A percentile compares a stretch with the other conserved stretches of the same genome.
Evolutionary conservation across 192 early-diverging fungal species (phyloP).

Genomic region (Podila verticillata): DNA sequence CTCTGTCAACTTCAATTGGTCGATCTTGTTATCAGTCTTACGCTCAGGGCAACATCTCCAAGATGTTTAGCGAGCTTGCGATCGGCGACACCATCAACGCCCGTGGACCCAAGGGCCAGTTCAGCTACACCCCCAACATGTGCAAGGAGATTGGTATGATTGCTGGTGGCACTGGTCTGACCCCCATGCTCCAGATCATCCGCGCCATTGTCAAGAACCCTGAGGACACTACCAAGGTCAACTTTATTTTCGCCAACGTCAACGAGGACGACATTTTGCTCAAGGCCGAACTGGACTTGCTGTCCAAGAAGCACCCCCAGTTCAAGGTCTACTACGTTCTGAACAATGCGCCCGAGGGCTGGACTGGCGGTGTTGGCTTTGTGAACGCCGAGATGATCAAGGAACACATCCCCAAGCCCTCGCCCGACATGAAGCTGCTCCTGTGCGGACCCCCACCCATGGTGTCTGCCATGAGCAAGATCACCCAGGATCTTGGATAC

Average conservation of each 20-base stretch:
- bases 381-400: constrained; percentile 76
- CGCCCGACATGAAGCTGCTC: constrained; percentile 56
- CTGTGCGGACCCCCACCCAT: constrained; percentile 65
- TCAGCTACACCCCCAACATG: constrained; percentile 78
- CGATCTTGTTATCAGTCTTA: constrained; percentile 67
- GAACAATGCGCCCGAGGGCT: constrained; percentile 67
- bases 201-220: constrained; percentile 65
- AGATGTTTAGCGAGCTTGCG: constrained; percentile 69
- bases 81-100: constrained; percentile 80
- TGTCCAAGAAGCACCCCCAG: constrained; percentile 59
- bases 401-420: constrained; percentile 70
- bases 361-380: constrained; percentile 76
- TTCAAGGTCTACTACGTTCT: constrained; percentile 72
- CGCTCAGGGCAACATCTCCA: constrained; percentile 83
- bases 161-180: constrained; percentile 81
- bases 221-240: constrained; percentile 71
- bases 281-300: constrained; percentile 64
- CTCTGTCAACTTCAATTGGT: no score
- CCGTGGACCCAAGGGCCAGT: constrained; percentile 90
- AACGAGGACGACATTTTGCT: constrained; percentile 73
- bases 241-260: constrained; percentile 73
- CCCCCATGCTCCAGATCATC: constrained; percentile 70
- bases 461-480: constrained; percentile 76
- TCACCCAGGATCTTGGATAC: constrained; percentile 76
- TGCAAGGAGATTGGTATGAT: constrained; percentile 69